Evolutionary conservation across 768 basidiomycete species (phyloP).

Genomic region (Austroboletus eburneus): DNA sequence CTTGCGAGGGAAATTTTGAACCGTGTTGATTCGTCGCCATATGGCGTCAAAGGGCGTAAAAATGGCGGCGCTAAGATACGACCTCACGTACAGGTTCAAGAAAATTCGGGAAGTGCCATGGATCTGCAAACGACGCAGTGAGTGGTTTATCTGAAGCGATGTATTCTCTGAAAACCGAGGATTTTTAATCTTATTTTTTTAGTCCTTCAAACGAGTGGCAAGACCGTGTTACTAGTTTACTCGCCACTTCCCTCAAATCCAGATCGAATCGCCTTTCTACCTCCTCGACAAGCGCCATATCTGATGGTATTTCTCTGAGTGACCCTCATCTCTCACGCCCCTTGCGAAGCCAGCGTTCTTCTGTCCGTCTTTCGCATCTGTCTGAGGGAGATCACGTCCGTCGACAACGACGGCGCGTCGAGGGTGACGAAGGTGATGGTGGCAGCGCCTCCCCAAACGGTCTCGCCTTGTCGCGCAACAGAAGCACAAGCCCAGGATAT

Average conservation of each 20-base stretch:
- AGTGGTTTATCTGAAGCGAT: conserved; percentile 21
- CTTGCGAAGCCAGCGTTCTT: conserved; percentile 6
- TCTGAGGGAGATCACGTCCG: conserved; percentile 33
- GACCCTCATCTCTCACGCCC: conserved; percentile 10
- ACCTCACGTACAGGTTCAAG: conserved; percentile 18
- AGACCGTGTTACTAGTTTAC: conserved; percentile 46
- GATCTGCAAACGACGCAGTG: conserved; percentile 64
- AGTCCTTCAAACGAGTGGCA: conserved; percentile 87
- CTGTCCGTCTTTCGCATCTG: conserved; percentile 10
- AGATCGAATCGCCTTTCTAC: not conserved
- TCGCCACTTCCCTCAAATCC: conserved; percentile 20
- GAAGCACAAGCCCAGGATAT: conserved; percentile 17
- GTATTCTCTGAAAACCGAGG: not conserved
- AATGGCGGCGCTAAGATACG: conserved; percentile 33
- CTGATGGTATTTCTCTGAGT: conserved; percentile 9
- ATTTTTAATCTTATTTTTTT: conserved; percentile 7
- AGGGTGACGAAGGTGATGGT: conserved; percentile 10
- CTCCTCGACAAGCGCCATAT: not conserved
- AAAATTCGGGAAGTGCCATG: conserved; percentile 13
- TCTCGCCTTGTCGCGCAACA: conserved; percentile 5
- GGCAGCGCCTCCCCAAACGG: conserved; percentile 7
- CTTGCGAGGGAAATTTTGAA: conserved; percentile 77
- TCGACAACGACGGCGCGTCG: conserved; percentile 49
- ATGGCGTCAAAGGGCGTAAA: conserved; percentile 70
- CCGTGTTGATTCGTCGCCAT: conserved; percentile 77